Percentiles rank a stretch among this genome's conserved stretches.
Conservation (phyloP, 192 early-diverging fungal species). For the Coemansia sp. region DNA sequence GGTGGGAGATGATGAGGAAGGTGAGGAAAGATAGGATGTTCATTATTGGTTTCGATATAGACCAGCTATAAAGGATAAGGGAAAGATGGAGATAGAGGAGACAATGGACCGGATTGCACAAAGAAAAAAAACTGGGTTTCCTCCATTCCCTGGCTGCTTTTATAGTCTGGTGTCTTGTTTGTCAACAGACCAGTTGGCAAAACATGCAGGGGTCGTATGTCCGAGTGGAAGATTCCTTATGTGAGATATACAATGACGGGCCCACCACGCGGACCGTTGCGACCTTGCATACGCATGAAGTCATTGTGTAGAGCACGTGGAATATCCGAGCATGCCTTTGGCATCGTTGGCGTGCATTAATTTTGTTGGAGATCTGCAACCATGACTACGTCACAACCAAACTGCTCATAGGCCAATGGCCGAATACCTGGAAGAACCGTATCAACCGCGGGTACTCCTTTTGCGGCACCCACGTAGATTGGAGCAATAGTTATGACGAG, state of each 20-base stretch:
- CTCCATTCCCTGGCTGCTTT: not conserved
- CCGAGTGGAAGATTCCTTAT: not conserved
- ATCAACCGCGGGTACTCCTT: conserved; percentile 54
- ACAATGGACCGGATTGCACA: conserved; percentile 7
- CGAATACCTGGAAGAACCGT: conserved; percentile 11
- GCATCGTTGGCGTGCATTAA: not conserved
- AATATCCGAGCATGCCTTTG: not conserved
- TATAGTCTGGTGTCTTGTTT: not conserved
- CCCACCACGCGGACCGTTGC: not conserved
- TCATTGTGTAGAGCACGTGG: not conserved
- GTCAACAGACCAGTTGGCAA: not conserved
- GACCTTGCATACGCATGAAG: not conserved
- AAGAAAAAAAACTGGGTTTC: not conserved
- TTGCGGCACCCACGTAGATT: conserved; percentile 56
- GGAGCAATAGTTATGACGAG: conserved; percentile 74
- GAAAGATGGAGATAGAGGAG: not conserved
- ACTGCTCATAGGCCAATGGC: conserved; percentile 41
- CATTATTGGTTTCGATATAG: conserved; percentile 19
- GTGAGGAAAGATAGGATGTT: not conserved
- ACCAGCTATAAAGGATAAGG: conserved; percentile 27
- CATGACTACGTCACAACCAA: conserved; percentile 60
- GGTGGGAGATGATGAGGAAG: not conserved
- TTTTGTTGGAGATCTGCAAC: conserved; percentile 20
- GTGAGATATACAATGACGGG: not conserved
- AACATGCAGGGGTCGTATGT: not conserved